These are phyloP conservation scores for Rhodotorula diobovata DNA, from an alignment of 768 basidiomycete species.

Conservation along the genomic window DNA sequence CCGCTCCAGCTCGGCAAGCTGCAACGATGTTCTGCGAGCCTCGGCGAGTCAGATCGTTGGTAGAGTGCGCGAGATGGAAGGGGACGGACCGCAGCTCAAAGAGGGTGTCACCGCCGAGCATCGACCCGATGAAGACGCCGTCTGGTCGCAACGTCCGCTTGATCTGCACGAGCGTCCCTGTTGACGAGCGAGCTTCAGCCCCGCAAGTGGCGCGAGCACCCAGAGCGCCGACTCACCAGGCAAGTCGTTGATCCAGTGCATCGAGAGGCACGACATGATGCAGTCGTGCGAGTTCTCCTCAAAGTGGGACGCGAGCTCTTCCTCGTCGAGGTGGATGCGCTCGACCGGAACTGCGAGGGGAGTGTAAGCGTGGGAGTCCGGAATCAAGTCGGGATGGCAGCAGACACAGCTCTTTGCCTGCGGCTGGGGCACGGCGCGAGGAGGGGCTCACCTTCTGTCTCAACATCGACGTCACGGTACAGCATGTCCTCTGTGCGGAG, in stretches of 20 bases:
- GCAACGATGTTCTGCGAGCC: constrained; percentile 69
- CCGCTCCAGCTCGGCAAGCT: constrained; percentile 86
- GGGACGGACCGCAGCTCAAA: constrained; percentile 73
- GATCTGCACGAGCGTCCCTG: constrained; percentile 81
- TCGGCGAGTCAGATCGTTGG: not conserved
- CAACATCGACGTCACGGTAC: constrained; percentile 67
- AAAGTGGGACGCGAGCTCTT: constrained; percentile 63
- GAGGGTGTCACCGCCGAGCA: constrained; percentile 91
- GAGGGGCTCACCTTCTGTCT: constrained; percentile 65
- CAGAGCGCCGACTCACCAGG: constrained; percentile 61
- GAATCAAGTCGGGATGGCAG: not conserved
- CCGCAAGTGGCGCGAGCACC: too few relatives aligned
- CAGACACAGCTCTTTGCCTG: too few relatives aligned
- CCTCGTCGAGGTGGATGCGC: constrained; percentile 77
- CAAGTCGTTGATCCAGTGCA: constrained; percentile 98
- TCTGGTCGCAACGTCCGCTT: constrained; percentile 78
- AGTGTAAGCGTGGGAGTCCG: not conserved
- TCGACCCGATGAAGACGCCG: constrained; percentile 87
- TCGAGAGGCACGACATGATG: constrained; percentile 79
- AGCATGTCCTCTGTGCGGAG: constrained; percentile 60
- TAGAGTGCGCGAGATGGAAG: too few relatives aligned
- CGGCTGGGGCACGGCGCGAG: not conserved
- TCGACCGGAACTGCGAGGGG: constrained; percentile 66
- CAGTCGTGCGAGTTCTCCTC: constrained; percentile 77
- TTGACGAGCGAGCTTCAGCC: too few relatives aligned